phyloP scores from a whole-genome alignment of 2,329 filamentous ascomycete genomes.

The Microcyclospora pomicola region DNA sequence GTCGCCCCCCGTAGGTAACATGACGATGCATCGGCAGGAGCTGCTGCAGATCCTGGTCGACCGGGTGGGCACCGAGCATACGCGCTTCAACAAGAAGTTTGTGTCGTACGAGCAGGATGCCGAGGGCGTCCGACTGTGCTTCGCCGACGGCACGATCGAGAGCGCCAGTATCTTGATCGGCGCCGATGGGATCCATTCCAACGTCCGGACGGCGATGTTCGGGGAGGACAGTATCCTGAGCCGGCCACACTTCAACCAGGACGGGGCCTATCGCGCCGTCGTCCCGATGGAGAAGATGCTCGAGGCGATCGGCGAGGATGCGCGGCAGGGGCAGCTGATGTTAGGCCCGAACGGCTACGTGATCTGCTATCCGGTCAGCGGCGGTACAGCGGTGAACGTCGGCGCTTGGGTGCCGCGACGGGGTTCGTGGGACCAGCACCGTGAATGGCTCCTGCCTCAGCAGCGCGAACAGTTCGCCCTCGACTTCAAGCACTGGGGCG shows the following conservation, averaged over 20 bases:
- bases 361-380: constrained; percentile 48
- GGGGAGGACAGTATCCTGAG: constrained; percentile 32
- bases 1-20: constrained; percentile 15
- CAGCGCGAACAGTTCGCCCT: constrained; percentile 27
- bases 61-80: constrained; percentile 16
- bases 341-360: constrained; percentile 43
- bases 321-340: constrained; percentile 11
- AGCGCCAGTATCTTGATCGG: constrained; percentile 40
- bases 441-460: constrained; percentile 28
- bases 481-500: constrained; percentile 32
- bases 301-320: constrained; percentile 14
- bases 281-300: constrained; percentile 44
- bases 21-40: constrained; percentile 25
- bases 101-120: constrained; percentile 8
- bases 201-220: constrained; percentile 39
- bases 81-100: constrained; percentile 14
- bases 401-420: constrained; percentile 30
- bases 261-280: constrained; percentile 48
- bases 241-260: constrained; percentile 38
- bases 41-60: constrained; percentile 31
- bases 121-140: constrained; percentile 20
- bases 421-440: constrained; percentile 24
- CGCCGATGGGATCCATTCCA: constrained; percentile 51
- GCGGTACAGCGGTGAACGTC: constrained; percentile 44
- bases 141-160: constrained; percentile 32